Evolutionary conservation across 2,329 filamentous ascomycete species (phyloP).

Genomic region (Coleophoma eucalyptorum): DNA sequence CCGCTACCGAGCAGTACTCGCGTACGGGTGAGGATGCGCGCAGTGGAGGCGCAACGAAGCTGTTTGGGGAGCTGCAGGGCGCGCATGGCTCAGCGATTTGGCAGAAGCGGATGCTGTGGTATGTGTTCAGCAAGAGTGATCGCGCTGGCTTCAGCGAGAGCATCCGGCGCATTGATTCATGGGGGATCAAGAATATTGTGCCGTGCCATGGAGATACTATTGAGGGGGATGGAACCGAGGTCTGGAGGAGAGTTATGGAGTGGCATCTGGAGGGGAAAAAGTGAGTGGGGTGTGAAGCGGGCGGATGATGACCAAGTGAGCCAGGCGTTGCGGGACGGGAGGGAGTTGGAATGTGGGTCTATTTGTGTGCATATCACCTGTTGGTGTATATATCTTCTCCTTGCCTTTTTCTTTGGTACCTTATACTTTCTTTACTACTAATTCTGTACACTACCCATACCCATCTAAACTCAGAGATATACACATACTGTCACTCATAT

Average conservation of each 20-base stretch:
- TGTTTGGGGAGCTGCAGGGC: conserved; percentile 54
- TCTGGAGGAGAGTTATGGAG: conserved; percentile 74
- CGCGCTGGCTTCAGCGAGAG: conserved; percentile 67
- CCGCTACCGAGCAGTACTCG: conserved; percentile 79
- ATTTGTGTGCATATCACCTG: no score
- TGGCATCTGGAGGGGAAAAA: conserved; percentile 66
- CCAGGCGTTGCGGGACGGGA: background rate
- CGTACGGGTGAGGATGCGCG: conserved; percentile 49
- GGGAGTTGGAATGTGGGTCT: background rate
- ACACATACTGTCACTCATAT: no score
- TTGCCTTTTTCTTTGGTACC: no score
- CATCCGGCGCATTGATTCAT: conserved; percentile 63
- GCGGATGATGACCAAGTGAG: background rate
- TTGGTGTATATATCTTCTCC: no score
- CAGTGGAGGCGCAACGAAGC: conserved; percentile 54
- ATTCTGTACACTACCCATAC: no score
- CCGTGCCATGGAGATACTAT: conserved; percentile 94
- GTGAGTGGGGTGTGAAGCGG: background rate
- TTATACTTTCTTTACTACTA: no score
- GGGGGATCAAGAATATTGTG: conserved; percentile 83
- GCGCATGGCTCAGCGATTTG: conserved; percentile 63
- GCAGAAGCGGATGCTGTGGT: conserved; percentile 82
- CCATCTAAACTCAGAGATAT: no score
- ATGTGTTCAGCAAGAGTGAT: conserved; percentile 57
- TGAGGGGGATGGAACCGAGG: conserved; percentile 66